phyloP scores from a whole-genome alignment of 2,329 filamentous ascomycete genomes.

The Incumbomyces lentus region DNA sequence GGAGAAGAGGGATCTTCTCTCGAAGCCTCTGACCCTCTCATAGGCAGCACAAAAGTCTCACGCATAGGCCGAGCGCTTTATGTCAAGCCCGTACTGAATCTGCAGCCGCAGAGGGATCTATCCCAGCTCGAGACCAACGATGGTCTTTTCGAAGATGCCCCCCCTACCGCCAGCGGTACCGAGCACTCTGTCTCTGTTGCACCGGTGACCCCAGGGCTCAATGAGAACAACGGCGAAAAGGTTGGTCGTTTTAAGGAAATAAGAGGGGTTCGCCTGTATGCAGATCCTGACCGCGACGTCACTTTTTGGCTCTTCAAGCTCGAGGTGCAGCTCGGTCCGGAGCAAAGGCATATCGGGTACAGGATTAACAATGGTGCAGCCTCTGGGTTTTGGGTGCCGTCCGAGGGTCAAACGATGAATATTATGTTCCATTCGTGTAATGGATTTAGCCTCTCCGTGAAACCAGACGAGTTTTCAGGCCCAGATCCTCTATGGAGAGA shows the following conservation, averaged over 20 bases:
- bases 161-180: constrained; percentile 27
- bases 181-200: constrained; percentile 31
- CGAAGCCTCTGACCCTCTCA: constrained; percentile 78
- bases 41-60: constrained; percentile 75
- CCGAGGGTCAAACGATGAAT: constrained; percentile 78
- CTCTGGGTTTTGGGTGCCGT: constrained; percentile 89
- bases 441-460: constrained; percentile 74
- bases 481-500: constrained; percentile 97
- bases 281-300: constrained; percentile 70
- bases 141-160: constrained; percentile 66
- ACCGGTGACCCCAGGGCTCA: constrained; percentile 37
- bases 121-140: constrained; percentile 69
- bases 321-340: constrained; percentile 71
- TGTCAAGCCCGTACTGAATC: constrained; percentile 76
- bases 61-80: constrained; percentile 78
- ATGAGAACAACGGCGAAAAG: constrained; percentile 61
- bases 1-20: constrained; percentile 57
- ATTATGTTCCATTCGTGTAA: constrained; percentile 99
- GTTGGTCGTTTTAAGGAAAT: constrained; percentile 74
- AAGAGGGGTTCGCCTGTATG: constrained; percentile 68
- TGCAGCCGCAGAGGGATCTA: constrained; percentile 67
- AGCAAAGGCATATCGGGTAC: constrained; percentile 81
- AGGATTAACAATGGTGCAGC: constrained; percentile 87
- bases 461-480: constrained; percentile 71
- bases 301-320: constrained; percentile 98